These are phyloP conservation scores for Plectosphaerella cucumerina DNA, from an alignment of 2,329 filamentous ascomycete genomes.

Conservation along the genomic window DNA sequence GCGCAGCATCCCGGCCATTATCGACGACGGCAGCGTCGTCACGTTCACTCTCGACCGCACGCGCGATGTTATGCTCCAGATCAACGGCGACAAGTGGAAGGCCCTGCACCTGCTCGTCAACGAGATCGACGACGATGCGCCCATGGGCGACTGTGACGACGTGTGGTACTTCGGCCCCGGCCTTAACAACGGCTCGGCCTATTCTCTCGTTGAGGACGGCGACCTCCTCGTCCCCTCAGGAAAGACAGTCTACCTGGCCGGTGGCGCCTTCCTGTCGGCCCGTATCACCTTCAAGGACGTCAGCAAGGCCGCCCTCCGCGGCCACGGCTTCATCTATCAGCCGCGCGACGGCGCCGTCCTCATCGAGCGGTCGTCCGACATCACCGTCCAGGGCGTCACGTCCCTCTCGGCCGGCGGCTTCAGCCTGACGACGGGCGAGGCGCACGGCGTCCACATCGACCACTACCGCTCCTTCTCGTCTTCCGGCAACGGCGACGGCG, in stretches of 20 bases:
- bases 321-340: slow-evolving; percentile 17
- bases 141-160: slow-evolving; percentile 10
- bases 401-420: slow-evolving; percentile 13
- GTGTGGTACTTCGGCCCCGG: slow-evolving; percentile 21
- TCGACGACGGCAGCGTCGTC: neutral
- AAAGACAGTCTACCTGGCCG: slow-evolving; percentile 13
- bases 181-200: slow-evolving; percentile 12
- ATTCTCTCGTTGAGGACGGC: slow-evolving; percentile 12
- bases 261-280: slow-evolving; percentile 13
- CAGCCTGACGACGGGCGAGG: slow-evolving; percentile 14
- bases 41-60: neutral
- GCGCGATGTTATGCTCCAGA: slow-evolving; percentile 14
- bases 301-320: slow-evolving; percentile 12
- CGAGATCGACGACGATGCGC: slow-evolving; percentile 12
- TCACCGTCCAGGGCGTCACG: slow-evolving; percentile 15
- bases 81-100: slow-evolving; percentile 21
- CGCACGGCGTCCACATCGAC: slow-evolving; percentile 13
- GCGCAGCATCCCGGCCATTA: neutral
- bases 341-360: slow-evolving; percentile 2
- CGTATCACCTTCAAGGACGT: slow-evolving; percentile 15
- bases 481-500: slow-evolving; percentile 17
- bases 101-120: slow-evolving; percentile 20
- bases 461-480: slow-evolving; percentile 15
- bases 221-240: slow-evolving; percentile 10
- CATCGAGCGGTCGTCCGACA: slow-evolving; percentile 11